Evolutionary conservation across 2,329 filamentous ascomycete species (phyloP), one percentile per base, ranked within the genome.

Genomic region (Sporothrix variecibatus): DNA sequence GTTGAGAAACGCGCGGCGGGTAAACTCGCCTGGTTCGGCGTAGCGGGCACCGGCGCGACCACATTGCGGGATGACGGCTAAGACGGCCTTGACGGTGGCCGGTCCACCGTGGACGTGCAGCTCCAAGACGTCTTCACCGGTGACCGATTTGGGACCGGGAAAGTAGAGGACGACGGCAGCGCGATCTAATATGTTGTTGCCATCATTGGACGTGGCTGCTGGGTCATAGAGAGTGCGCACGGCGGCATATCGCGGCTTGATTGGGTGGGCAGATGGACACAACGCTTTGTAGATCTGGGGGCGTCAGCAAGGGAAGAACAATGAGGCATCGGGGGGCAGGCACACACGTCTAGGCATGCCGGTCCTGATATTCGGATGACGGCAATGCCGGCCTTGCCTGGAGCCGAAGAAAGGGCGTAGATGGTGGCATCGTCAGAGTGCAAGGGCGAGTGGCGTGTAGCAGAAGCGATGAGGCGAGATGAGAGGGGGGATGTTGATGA

Each of bases 11-110:
- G 96, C 95, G 51, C 96, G 91, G 75, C 92, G 91, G 3, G 96
- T 99, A 82, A 99, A 99, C 81, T 99, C 96, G 73, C 96, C 96
- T 0, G 96, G 92, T 80, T 98, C 95, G 2, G 96, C 96, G 80
- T 97, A 97, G 40, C 94, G 93, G 74, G 97, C 90, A 15, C n/a
- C 9, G 3, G 9, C n/a, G 1, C 34, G 2, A 8, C 60, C 8
- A 3, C 7, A 23, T 2, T 23, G 3, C 8, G 93, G 87, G 73
- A 99, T 93, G 4, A 94, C 94, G 31, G 88, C 84, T 2, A 99
- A 86, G 0, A 98, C 93, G 1, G 95, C 94, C 79, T 93, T 94
- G 62, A 98, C 92, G 6, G 96, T 94, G 1, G 96, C 96, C 2
- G 91, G 88, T 0, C 96, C 95, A 38, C 96, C 96, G 79, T 99